Evolutionary conservation across 1,284 basidiomycete genomes (phyloP), one percentile per base, ranked within the genome.

Genomic region (Irpex sp.): DNA sequence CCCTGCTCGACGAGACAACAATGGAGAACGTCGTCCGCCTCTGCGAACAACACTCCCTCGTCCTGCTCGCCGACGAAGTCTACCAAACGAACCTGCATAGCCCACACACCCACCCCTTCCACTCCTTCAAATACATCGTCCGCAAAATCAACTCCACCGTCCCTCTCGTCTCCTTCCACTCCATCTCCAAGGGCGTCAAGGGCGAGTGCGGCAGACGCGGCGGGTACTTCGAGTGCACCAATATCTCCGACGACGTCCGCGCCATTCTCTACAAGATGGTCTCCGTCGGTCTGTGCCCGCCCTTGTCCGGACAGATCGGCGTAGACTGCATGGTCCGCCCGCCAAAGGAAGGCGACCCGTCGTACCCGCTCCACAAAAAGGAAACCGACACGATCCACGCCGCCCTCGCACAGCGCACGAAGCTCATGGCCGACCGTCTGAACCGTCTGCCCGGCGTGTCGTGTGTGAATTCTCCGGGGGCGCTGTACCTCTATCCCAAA

Each of bases 211-310:
- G 96, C 11, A 84, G 96, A 44, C 85, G 96, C 61, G 96, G 96
- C 48, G 96, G 96, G 2, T 98, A 97, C 81, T 96, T 96, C 73
- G 96, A 98, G 77, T 86, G 88, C 73, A 83, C 85, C 67, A 97
- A 98, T 78, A 81, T 98, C 68, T 73, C 81, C 15, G 79, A 86
- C 9, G 88, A 93, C 21, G 83, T 97, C 65, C 79, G 91, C 65
- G 93, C 91, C 38, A 85, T 93, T 73, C 86, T 97, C 64, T 97
- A 97, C 83, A 98, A 98, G 82, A 94, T 98, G 88, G 93, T 94
- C 59, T 90, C 86, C 68, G 93, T 97, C 62, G 84, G 86, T 7
- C 83, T 98, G 17, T 97, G 96, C 77, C 94, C 96, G 17, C 92
- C 95, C 2, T 81, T 97, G 4, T 82, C 87, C 3, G 96, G 96